Evolutionary conservation across 495 filamentous ascomycete species (phyloP).

Genomic region (Penicillium daleae): DNA sequence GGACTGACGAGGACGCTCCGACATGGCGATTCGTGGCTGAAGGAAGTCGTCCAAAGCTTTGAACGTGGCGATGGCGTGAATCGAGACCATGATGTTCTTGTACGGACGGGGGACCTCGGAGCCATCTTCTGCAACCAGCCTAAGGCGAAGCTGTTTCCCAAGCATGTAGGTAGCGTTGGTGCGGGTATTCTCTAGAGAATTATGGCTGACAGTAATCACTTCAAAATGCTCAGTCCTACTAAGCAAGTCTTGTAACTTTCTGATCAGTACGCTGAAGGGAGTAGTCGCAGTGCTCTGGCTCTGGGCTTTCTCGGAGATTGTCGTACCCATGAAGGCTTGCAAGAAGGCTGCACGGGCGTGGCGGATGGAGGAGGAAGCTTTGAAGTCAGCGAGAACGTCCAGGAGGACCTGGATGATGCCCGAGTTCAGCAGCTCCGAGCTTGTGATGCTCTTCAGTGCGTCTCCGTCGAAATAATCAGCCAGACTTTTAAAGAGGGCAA

Average conservation of each 20-base stretch:
- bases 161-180: conserved; percentile 95
- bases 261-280: conserved; percentile 86
- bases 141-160: conserved; percentile 90
- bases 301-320: conserved; percentile 62
- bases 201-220: conserved; percentile 92
- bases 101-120: conserved; percentile 84
- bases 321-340: conserved; percentile 89
- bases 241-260: conserved; percentile 93
- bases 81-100: conserved; percentile 94
- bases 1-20: conserved; percentile 75
- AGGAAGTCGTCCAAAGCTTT: conserved; percentile 97
- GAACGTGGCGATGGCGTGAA: conserved; percentile 98
- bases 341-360: conserved; percentile 81
- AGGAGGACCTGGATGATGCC: conserved; percentile 84
- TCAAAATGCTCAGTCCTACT: conserved; percentile 98
- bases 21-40: conserved; percentile 81
- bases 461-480: conserved; percentile 90
- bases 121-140: conserved; percentile 86
- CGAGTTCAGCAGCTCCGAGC: conserved; percentile 89
- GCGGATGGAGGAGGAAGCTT: conserved; percentile 45
- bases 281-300: conserved; percentile 70
- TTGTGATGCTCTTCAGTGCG: conserved; percentile 91
- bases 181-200: conserved; percentile 86
- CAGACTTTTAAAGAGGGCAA: conserved; percentile 71
- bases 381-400: conserved; percentile 72